Evolutionary conservation across 1,284 basidiomycete species (phyloP).

Genomic region (Heterobasidion parviporum): DNA sequence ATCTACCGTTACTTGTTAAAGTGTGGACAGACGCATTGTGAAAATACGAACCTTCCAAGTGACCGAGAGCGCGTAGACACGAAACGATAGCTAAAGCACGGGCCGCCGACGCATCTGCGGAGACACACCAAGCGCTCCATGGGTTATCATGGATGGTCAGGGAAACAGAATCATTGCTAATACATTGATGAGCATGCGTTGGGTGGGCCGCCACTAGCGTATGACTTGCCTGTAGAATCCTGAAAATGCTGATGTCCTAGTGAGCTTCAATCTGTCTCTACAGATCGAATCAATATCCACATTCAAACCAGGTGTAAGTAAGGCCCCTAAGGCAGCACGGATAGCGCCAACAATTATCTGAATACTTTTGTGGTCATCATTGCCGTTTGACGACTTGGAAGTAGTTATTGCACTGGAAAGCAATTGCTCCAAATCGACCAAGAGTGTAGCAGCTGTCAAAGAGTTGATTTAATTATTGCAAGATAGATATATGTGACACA

Average conservation of each 20-base stretch:
- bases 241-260: slow-evolving; percentile 25
- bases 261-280: slow-evolving; percentile 35
- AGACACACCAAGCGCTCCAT: slow-evolving; percentile 60
- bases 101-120: slow-evolving; percentile 57
- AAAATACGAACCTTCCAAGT: slow-evolving; percentile 54
- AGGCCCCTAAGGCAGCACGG: slow-evolving; percentile 25
- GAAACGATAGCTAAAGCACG: slow-evolving; percentile 61
- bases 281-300: slow-evolving; percentile 62
- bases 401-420: slow-evolving; percentile 12
- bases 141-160: slow-evolving; percentile 32
- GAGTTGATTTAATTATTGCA: not conserved
- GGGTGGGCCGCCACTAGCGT: not conserved
- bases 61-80: slow-evolving; percentile 60
- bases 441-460: slow-evolving; percentile 18
- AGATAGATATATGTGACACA: slow-evolving; percentile 4
- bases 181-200: not conserved
- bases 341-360: slow-evolving; percentile 12
- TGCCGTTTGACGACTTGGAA: slow-evolving; percentile 3
- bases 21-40: not conserved
- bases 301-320: slow-evolving; percentile 37
- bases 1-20: slow-evolving; percentile 33
- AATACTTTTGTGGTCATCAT: slow-evolving; percentile 1
- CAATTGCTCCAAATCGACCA: slow-evolving; percentile 21
- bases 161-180: slow-evolving; percentile 30
- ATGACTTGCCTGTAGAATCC: slow-evolving; percentile 42